Evolutionary conservation across 2,329 filamentous ascomycete genomes (phyloP).

Genomic region (Verticillium isaacii): DNA sequence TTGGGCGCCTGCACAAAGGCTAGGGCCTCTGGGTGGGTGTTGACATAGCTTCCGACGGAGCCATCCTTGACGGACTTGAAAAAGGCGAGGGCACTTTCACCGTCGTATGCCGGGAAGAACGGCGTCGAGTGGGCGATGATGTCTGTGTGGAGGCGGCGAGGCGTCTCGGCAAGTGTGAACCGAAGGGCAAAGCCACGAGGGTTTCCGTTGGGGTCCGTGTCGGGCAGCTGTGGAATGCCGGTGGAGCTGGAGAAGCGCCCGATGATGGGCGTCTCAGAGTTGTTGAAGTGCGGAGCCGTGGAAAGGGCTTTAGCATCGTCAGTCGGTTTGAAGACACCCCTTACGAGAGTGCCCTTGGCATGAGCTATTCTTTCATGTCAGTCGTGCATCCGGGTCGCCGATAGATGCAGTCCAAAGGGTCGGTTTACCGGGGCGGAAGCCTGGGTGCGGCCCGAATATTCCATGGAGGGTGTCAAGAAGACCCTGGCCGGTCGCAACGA

Average conservation of each 20-base stretch:
- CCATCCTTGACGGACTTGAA: conserved; percentile 34
- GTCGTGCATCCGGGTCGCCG: neutral
- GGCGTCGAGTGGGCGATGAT: conserved; percentile 45
- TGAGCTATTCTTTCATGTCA: conserved; percentile 34
- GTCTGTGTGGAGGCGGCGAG: conserved; percentile 46
- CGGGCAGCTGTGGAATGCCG: conserved; percentile 44
- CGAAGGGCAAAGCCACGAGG: conserved; percentile 44
- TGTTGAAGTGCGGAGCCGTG: conserved; percentile 42
- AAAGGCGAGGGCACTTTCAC: conserved; percentile 46
- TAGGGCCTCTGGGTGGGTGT: conserved; percentile 37
- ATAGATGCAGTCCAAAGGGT: neutral
- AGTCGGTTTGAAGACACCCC: conserved; percentile 47
- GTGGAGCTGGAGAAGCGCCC: conserved; percentile 48
- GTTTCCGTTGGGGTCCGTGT: conserved; percentile 39
- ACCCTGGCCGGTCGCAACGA: conserved; percentile 28
- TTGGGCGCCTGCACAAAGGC: conserved; percentile 45
- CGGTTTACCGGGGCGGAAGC: conserved; percentile 30
- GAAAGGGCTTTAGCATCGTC: conserved; percentile 36
- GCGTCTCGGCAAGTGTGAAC: conserved; percentile 34
- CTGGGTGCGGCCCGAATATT: conserved; percentile 33
- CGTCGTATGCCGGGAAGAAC: conserved; percentile 45
- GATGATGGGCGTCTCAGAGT: conserved; percentile 36
- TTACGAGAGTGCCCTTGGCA: conserved; percentile 46
- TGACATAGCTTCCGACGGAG: conserved; percentile 35
- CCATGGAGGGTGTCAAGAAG: conserved; percentile 30